Evolutionary conservation across 2,329 filamentous ascomycete species (phyloP), one percentile per base, ranked within the genome.

Genomic region (Epichloe bromicola): DNA sequence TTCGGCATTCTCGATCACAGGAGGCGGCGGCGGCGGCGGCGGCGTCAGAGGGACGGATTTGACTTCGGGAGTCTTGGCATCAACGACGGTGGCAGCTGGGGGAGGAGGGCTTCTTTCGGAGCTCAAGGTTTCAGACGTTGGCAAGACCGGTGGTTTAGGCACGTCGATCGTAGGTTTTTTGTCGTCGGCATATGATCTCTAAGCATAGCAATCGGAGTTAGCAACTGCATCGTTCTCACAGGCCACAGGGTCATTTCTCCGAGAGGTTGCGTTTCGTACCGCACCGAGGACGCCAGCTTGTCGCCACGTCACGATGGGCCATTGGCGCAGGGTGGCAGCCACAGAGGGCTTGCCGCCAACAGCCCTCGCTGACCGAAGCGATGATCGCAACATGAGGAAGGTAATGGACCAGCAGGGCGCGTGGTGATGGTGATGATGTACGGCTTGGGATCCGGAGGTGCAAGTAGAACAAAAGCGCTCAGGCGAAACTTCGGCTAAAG

Each of bases 341-440:
- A 70, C 70, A 65, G 70, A 61, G 63, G 77, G 71, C 70, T 71
- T 74, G 66, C 71, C 70, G 70, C 75, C 71, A 66, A 81, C 69
- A 62, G 74, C 72, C 74, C 74, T 79, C 65, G 76, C 76, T 67
- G 80, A 80, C 72, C 75, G 78, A 72, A 83, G 71, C 69, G 80
- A 82, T 68, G 78, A 79, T 73, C 80, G 80, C 77, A 84, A 76
- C 80, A 84, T 84, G 73, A 74, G 73, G 71, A 70, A 72, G 71
- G 74, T 67, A 65, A 66, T 68, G 69, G 67, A 67, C 70, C 65
- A 64, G 63, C 64, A 60, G 54, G 63, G 61, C 60, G 57, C 57
- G 59, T 62, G 57, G 58, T 54, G 56, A 60, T 65, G 61, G 60
- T 62, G 58, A 60, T 57, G 61, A 61, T 53, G 44, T 33, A 46